phyloP scores from a whole-genome alignment of 495 filamentous ascomycete species.

The Talaromyces wortmannii region DNA sequence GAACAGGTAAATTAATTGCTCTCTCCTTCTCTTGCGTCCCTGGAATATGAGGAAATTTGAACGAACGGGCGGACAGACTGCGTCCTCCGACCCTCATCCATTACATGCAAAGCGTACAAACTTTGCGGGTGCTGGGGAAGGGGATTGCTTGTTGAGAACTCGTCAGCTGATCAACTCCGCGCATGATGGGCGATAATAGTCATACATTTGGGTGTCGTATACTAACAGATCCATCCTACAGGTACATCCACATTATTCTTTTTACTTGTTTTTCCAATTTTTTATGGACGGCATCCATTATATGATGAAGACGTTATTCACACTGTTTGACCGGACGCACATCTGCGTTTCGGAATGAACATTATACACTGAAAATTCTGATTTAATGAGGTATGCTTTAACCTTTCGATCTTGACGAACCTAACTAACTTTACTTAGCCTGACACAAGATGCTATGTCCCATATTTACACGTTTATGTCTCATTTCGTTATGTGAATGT shows the following conservation, averaged over 20 bases:
- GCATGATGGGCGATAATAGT: background rate
- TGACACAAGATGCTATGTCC: conserved; percentile 39
- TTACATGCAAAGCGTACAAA: conserved; percentile 79
- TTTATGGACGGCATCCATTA: conserved; percentile 23
- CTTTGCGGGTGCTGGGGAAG: conserved; percentile 59
- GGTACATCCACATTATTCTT: conserved; percentile 23
- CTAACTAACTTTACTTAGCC: conserved; percentile 38
- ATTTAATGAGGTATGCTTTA: conserved; percentile 88
- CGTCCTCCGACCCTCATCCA: conserved; percentile 57
- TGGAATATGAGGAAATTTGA: conserved; percentile 80
- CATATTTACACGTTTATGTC: background rate
- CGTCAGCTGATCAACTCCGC: conserved; percentile 75
- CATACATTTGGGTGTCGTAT: conserved; percentile 7
- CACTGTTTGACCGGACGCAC: conserved; percentile 85
- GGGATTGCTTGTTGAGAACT: conserved; percentile 94
- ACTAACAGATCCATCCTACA: conserved; percentile 6
- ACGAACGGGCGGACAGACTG: conserved; percentile 98
- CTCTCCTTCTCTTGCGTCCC: conserved; percentile 10
- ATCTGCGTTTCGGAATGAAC: conserved; percentile 66
- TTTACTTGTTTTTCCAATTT: conserved; percentile 1
- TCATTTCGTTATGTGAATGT: conserved; percentile 3
- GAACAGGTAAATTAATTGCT: conserved; percentile 47
- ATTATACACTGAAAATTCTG: conserved; percentile 83
- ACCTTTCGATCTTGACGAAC: conserved; percentile 1
- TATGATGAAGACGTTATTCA: conserved; percentile 87